phyloP scores from a whole-genome alignment of 768 basidiomycete species.

The Phlebiopsis flavidoalba region DNA sequence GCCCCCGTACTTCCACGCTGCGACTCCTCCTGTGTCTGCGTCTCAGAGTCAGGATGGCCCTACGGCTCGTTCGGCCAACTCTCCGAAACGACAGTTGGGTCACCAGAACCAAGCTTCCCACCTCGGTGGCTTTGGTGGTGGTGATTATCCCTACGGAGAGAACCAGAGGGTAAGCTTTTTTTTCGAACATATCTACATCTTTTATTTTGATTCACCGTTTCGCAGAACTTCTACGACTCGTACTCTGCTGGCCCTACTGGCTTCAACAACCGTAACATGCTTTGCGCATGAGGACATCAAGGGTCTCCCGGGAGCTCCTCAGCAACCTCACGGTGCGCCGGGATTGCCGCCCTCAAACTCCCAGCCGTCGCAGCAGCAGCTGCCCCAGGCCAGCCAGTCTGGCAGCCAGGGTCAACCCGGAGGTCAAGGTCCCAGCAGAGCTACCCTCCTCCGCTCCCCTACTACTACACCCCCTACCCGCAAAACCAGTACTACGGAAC shows the following conservation, averaged over 20 bases:
- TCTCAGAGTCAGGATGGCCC: slow-evolving; percentile 55
- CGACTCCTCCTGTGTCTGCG: slow-evolving; percentile 59
- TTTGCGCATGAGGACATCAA: slow-evolving; percentile 78
- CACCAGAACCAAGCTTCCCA: slow-evolving; percentile 52
- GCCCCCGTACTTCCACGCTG: slow-evolving; percentile 69
- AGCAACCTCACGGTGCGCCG: slow-evolving; percentile 35
- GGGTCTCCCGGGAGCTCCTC: slow-evolving; percentile 55
- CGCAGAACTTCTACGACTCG: slow-evolving; percentile 71
- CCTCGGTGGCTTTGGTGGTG: slow-evolving; percentile 49
- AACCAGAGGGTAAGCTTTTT: slow-evolving; percentile 49
- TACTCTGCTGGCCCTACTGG: slow-evolving; percentile 60
- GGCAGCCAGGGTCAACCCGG: slow-evolving; percentile 52
- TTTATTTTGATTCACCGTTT: not conserved
- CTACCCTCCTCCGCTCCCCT: slow-evolving; percentile 54
- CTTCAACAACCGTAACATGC: slow-evolving; percentile 59
- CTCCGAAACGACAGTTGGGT: slow-evolving; percentile 43
- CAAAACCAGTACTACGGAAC: slow-evolving; percentile 75
- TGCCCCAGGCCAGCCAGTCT: slow-evolving; percentile 41
- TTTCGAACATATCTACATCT: not conserved
- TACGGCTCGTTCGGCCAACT: slow-evolving; percentile 67
- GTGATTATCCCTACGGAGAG: slow-evolving; percentile 66
- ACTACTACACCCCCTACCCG: slow-evolving; percentile 58
- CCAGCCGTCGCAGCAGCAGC: slow-evolving; percentile 58
- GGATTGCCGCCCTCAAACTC: slow-evolving; percentile 47
- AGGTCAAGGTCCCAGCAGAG: slow-evolving; percentile 59